Base-by-base conservation (phyloP, 2,329 filamentous ascomycete genomes). In the Fusarium pseudocircinatum region DNA sequence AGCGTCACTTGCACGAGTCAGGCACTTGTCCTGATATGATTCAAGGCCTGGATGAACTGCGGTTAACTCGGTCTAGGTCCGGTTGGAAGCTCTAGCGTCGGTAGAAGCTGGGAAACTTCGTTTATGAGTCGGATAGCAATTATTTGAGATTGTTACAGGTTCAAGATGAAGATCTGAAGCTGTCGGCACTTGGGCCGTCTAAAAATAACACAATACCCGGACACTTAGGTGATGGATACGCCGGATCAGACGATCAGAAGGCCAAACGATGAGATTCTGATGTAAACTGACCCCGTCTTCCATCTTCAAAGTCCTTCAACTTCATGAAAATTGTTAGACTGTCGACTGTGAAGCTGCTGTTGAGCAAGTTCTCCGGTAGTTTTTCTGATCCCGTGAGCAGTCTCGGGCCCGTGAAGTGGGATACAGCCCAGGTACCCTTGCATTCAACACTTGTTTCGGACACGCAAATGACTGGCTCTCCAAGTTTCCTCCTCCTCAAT, bases 251-350 rank as follows among this genome's bases (percentile, higher is more conserved):
- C n/a, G 3, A 11, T 4, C 11, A 6, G 6, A 59, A 24, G 9
- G 2, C 1, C 5, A 1, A 50, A 24, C 7, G 5, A 37, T 26
- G 13, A 28, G 9, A 4, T 32, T 22, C 2, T 24, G 26, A 20
- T 18, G 3, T 11, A 12, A 32, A 32, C 0, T 2, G 22, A 30
- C 8, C 7, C 2, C 16, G 0, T 13, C 7, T 5, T 9, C 12
- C 16, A 11, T 9, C 18, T n/a, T 12, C 16, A 7, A 20, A 14
- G n/a, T 22, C 22, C 16, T 6, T 26, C 43, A 12, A 18, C n/a
- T 4, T n/a, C 4, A 22, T 14, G 5, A 6, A 7, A 22, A 11
- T 18, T 60, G 57, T 34, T 40, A 53, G 37, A 12, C 20, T 39
- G 20, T 39, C 12, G 11, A 22, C 37, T 39, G 11, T 39, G 37